These are phyloP conservation scores for Sclerospora graminicola DNA, from an alignment of 352 stramenopile species.

Conservation along the genomic window DNA sequence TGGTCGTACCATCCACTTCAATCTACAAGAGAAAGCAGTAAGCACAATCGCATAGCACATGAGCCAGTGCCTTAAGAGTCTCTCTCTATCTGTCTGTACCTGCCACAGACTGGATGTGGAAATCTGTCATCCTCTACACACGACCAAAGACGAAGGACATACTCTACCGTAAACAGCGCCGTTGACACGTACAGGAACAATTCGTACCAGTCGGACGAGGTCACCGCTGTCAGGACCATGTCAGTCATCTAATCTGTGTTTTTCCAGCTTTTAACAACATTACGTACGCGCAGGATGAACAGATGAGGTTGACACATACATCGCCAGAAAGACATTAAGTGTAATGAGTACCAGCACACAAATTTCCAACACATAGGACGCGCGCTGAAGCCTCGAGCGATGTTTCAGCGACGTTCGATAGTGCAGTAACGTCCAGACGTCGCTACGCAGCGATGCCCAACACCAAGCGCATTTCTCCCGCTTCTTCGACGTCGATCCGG, in stretches of 20 bases:
- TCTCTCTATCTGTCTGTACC: slow-evolving; percentile 16
- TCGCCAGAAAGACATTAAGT: slow-evolving; percentile 67
- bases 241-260: slow-evolving; percentile 3
- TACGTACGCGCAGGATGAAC: slow-evolving; percentile 15
- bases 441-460: slow-evolving; percentile 25
- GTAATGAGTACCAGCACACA: slow-evolving; percentile 66
- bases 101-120: slow-evolving; percentile 32
- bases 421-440: slow-evolving; percentile 70
- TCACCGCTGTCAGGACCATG: slow-evolving; percentile 16
- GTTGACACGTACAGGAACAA: slow-evolving; percentile 72
- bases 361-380: slow-evolving; percentile 57
- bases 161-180: slow-evolving; percentile 65
- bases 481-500: too few relatives aligned
- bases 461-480: slow-evolving; percentile 1
- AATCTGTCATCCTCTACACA: slow-evolving; percentile 72
- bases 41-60: neutral
- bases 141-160: slow-evolving; percentile 65
- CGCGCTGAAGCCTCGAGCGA: slow-evolving; percentile 45
- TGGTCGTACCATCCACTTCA: slow-evolving; percentile 69
- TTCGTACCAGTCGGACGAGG: slow-evolving; percentile 52
- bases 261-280: too few relatives aligned
- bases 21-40: slow-evolving; percentile 13
- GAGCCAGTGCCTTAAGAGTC: neutral
- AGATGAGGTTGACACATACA: slow-evolving; percentile 35
- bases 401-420: slow-evolving; percentile 57